Evolutionary conservation across 306 rosid species (phyloP).

Genomic region (Gastrolobium villosum): DNA sequence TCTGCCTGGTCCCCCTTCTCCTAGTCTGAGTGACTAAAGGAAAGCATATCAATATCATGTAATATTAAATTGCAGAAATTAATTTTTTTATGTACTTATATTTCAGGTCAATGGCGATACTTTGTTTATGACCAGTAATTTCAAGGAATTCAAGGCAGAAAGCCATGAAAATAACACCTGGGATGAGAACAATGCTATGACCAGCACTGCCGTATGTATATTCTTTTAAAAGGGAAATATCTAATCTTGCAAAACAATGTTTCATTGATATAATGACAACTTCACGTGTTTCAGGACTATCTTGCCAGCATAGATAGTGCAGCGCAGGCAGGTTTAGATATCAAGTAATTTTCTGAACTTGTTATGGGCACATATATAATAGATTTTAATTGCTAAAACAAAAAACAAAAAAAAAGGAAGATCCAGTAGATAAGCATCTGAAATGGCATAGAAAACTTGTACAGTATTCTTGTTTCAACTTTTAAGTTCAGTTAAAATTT

Average conservation of each 20-base stretch:
- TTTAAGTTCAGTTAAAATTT: conserved; percentile 11
- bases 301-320: conserved; percentile 89
- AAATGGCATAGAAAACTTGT: background rate
- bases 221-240: conserved; percentile 1
- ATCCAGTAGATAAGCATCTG: background rate
- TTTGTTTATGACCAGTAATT: conserved; percentile 88
- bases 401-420: background rate
- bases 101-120: conserved; percentile 97
- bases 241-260: conserved; percentile 27
- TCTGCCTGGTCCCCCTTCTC: too few relatives aligned
- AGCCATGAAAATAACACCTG: conserved; percentile 70
- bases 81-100: conserved; percentile 25
- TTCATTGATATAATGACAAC: conserved; percentile 44
- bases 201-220: conserved; percentile 88
- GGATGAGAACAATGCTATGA: conserved; percentile 83
- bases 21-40: background rate
- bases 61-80: conserved; percentile 36
- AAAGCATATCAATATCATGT: conserved; percentile 12
- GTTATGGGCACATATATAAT: conserved; percentile 24
- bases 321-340: conserved; percentile 73
- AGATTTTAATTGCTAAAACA: background rate
- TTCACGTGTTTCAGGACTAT: conserved; percentile 77
- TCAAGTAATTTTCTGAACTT: conserved; percentile 71
- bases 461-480: conserved; percentile 20
- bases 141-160: conserved; percentile 92